Percentiles rank a stretch among this genome's conserved stretches.
phyloP scores from a whole-genome alignment of 1,139 yeast genomes.

The Sugiyamaella castrensis region DNA sequence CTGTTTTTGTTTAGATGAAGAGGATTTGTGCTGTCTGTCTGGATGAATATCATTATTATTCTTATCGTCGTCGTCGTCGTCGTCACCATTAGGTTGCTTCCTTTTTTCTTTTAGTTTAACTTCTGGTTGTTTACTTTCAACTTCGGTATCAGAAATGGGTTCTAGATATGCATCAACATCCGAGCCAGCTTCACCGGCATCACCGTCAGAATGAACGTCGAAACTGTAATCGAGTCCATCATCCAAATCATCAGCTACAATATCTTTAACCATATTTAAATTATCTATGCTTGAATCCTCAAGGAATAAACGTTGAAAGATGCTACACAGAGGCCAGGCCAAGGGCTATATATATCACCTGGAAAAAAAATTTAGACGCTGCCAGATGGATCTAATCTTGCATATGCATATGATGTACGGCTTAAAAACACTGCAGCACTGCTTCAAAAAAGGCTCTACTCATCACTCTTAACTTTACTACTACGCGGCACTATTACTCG shows the following conservation, averaged over 20 bases:
- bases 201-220: slow-evolving; percentile 42
- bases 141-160: slow-evolving; percentile 22
- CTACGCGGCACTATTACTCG: too few species aligned
- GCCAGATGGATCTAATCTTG: too few species aligned
- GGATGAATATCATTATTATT: slow-evolving; percentile 13
- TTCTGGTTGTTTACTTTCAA: slow-evolving; percentile 18
- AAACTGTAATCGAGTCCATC: slow-evolving; percentile 62
- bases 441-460: too few species aligned
- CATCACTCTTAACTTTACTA: too few species aligned
- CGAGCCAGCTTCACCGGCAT: slow-evolving; percentile 37
- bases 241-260: slow-evolving; percentile 53
- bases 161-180: slow-evolving; percentile 28
- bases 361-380: too few species aligned
- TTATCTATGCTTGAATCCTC: too few species aligned
- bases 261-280: slow-evolving; percentile 7
- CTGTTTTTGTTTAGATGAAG: slow-evolving; percentile 15
- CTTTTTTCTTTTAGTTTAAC: slow-evolving; percentile 26
- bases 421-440: too few species aligned
- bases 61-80: slow-evolving; percentile 19
- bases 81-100: slow-evolving; percentile 15
- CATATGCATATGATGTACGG: too few species aligned
- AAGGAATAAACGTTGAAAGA: neutral
- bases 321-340: too few species aligned
- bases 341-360: too few species aligned
- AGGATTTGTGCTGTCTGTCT: slow-evolving; percentile 9